A percentile compares a stretch with the other conserved stretches of the same genome.
Evolutionary conservation across 768 basidiomycete species (phyloP).

Genomic region (Pleurotus cornucopiae): DNA sequence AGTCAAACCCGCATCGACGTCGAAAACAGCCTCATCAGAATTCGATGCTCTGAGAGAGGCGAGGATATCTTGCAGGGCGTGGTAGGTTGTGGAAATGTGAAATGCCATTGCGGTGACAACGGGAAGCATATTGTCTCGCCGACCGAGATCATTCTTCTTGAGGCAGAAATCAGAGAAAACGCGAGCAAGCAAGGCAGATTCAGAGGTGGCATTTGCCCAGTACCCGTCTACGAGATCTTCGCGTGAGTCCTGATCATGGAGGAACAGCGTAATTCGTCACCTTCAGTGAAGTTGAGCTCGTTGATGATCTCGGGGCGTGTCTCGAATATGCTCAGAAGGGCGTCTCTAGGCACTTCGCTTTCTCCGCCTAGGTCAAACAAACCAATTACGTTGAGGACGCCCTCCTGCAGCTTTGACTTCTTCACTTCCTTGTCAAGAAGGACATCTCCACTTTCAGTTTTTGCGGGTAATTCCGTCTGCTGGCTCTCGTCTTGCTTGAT

Average conservation of each 20-base stretch:
- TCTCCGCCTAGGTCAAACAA: conserved; percentile 55
- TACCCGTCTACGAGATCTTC: conserved; percentile 48
- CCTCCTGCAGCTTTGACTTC: conserved; percentile 23
- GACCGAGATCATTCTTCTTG: conserved; percentile 50
- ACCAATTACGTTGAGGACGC: conserved; percentile 44
- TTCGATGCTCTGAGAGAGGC: conserved; percentile 18
- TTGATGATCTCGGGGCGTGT: conserved; percentile 63
- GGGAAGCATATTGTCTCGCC: conserved; percentile 70
- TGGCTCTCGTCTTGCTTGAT: conserved; percentile 29
- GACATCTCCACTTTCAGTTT: conserved; percentile 19
- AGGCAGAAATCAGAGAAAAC: conserved; percentile 81
- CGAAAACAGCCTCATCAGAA: conserved; percentile 15
- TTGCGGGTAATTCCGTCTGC: conserved; percentile 10
- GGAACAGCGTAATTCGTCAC: conserved; percentile 1
- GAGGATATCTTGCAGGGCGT: conserved; percentile 30
- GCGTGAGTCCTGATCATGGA: background rate
- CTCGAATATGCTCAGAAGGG: conserved; percentile 68
- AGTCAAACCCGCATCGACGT: conserved; percentile 9
- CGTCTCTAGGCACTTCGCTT: conserved; percentile 66
- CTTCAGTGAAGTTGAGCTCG: conserved; percentile 58
- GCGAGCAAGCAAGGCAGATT: conserved; percentile 76
- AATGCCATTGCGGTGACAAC: conserved; percentile 83
- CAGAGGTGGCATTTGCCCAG: conserved; percentile 68
- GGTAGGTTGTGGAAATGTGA: conserved; percentile 67
- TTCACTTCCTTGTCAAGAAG: conserved; percentile 12